phyloP scores from a whole-genome alignment of 306 rosid genomes.

The Prunus fruticosa region DNA sequence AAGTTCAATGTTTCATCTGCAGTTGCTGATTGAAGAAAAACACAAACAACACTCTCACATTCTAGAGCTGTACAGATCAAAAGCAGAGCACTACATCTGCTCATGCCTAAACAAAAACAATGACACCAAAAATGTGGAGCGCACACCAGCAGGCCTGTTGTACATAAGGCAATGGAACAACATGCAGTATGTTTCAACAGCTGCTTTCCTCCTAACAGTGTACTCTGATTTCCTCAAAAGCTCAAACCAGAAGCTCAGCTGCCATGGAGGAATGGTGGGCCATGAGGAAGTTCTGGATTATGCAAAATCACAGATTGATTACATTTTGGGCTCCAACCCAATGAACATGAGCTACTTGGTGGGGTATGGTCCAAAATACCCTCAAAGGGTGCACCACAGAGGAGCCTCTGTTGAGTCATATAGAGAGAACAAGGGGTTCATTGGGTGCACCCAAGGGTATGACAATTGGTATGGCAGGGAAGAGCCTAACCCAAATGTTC shows the following conservation, averaged over 20 bases:
- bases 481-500: conserved; percentile 62
- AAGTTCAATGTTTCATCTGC: conserved; percentile 2
- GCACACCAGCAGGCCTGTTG: conserved; percentile 78
- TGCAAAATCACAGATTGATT: conserved; percentile 77
- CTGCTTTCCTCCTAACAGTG: conserved; percentile 70
- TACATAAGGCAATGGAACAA: conserved; percentile 90
- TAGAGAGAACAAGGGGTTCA: conserved; percentile 78
- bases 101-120: conserved; percentile 85
- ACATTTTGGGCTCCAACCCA: conserved; percentile 86
- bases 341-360: conserved; percentile 86
- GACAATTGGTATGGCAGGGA: conserved; percentile 69
- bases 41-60: conserved; percentile 42
- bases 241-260: conserved; percentile 51
- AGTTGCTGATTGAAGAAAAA: conserved; percentile 63
- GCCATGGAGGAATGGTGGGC: conserved; percentile 39
- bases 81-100: conserved; percentile 84
- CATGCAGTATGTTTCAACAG: conserved; percentile 94
- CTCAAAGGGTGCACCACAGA: conserved; percentile 82
- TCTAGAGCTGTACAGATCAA: conserved; percentile 59
- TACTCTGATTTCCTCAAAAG: conserved; percentile 63
- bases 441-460: conserved; percentile 97
- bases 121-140: conserved; percentile 50
- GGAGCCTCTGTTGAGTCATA: conserved; percentile 83
- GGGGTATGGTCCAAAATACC: conserved; percentile 70
- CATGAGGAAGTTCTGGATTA: conserved; percentile 47